These are phyloP conservation scores for Pseudotulostoma volvatum DNA, from an alignment of 495 filamentous ascomycete species.

Conservation along the genomic window DNA sequence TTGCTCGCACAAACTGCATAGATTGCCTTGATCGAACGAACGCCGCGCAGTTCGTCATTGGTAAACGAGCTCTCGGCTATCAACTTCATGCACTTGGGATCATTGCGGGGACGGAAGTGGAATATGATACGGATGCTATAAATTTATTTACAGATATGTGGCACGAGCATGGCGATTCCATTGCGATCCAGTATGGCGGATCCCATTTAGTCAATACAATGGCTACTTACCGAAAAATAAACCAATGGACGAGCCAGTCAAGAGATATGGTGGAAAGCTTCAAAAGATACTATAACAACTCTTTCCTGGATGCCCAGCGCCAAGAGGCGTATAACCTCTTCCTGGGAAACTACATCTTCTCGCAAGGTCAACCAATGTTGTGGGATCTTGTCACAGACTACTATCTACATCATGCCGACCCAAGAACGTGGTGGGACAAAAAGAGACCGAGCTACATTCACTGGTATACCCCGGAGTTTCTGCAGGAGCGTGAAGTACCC, in stretches of 20 bases:
- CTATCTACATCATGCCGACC: constrained; percentile 84
- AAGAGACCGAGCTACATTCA: constrained; percentile 54
- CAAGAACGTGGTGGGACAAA: constrained; percentile 50
- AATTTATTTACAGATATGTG: constrained; percentile 93
- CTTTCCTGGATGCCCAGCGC: constrained; percentile 85
- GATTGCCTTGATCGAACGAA: constrained; percentile 95
- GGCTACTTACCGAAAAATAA: constrained; percentile 97
- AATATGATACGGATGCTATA: constrained; percentile 89
- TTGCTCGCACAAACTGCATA: constrained; percentile 93
- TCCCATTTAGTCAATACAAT: constrained; percentile 97
- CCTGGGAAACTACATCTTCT: constrained; percentile 87
- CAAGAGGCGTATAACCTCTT: constrained; percentile 98
- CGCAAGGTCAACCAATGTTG: constrained; percentile 84
- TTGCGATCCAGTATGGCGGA: constrained; percentile 93
- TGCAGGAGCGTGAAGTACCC: constrained; percentile 44
- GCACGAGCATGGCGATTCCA: constrained; percentile 92
- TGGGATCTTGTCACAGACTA: constrained; percentile 96
- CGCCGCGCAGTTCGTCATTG: constrained; percentile 93
- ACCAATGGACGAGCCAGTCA: constrained; percentile 95
- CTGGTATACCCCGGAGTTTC: constrained; percentile 72
- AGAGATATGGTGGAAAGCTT: constrained; percentile 98
- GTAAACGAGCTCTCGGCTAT: constrained; percentile 82
- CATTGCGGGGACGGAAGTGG: constrained; percentile 57
- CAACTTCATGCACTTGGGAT: constrained; percentile 89
- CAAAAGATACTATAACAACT: constrained; percentile 98